Conservation (phyloP, 352 stramenopile species). For the Globisporangium ultimum region DNA sequence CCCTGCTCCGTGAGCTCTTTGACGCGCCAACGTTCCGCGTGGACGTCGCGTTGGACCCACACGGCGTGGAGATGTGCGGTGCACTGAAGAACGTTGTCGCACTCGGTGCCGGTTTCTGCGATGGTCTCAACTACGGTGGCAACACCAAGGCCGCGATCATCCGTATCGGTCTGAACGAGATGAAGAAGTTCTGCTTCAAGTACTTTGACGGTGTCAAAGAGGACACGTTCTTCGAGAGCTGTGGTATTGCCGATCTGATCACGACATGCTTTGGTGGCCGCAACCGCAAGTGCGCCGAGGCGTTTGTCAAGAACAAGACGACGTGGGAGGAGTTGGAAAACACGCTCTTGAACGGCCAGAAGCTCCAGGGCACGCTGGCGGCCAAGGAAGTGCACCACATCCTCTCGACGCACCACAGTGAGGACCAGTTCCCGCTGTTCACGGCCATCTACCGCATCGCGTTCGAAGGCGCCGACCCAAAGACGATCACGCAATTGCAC, state of each 20-base stretch:
- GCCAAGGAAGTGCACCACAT: constrained; percentile 93
- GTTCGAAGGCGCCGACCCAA: constrained; percentile 84
- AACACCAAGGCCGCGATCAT: constrained; percentile 98
- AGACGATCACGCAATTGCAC: constrained; percentile 70
- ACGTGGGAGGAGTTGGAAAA: constrained; percentile 92
- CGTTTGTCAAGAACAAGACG: constrained; percentile 84
- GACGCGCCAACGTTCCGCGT: constrained; percentile 90
- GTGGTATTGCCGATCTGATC: constrained; percentile 97
- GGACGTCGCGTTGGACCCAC: constrained; percentile 91
- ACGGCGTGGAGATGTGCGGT: constrained; percentile 95
- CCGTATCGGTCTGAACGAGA: constrained; percentile 93
- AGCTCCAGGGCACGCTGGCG: constrained; percentile 95
- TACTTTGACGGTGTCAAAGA: constrained; percentile 94
- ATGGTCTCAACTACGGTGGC: constrained; percentile 92
- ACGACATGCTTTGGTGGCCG: constrained; percentile 97
- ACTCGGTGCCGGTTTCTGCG: constrained; percentile 95
- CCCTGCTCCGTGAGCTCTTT: constrained; percentile 72
- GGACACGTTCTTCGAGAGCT: constrained; percentile 95
- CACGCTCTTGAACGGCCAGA: constrained; percentile 95
- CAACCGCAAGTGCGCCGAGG: constrained; percentile 96
- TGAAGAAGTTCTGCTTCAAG: constrained; percentile 92
- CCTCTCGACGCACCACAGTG: constrained; percentile 78
- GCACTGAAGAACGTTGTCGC: constrained; percentile 98
- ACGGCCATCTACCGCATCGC: constrained; percentile 93
- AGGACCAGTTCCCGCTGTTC: constrained; percentile 90